These are phyloP conservation scores for Plasmodium cynomolgi DNA, from an alignment of 169 alveolate species.

Conservation along the genomic window DNA sequence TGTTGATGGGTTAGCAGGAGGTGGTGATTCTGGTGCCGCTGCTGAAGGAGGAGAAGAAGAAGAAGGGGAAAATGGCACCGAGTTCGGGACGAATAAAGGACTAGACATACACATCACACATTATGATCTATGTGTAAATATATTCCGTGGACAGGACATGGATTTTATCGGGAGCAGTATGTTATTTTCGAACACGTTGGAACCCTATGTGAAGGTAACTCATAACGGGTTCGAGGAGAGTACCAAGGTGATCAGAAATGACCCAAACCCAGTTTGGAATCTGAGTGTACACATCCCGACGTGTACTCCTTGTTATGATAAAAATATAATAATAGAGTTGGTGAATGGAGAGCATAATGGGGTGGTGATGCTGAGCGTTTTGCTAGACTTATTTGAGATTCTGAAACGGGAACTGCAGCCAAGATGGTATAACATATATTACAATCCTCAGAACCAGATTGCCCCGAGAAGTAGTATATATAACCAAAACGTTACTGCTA, in stretches of 20 bases:
- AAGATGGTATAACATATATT: conserved; percentile 86
- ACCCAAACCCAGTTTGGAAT: conserved; percentile 89
- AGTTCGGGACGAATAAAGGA: conserved; percentile 23
- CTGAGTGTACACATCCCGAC: conserved; percentile 85
- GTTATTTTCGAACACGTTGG: conserved; percentile 76
- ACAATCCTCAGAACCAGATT: conserved; percentile 83
- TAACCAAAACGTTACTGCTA: conserved; percentile 6
- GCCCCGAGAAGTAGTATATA: conserved; percentile 67
- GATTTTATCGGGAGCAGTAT: conserved; percentile 51
- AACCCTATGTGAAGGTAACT: conserved; percentile 87
- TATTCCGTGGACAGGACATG: conserved; percentile 65
- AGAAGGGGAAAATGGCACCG: neutral
- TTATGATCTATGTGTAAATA: conserved; percentile 58
- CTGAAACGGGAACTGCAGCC: conserved; percentile 81
- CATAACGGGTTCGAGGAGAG: conserved; percentile 86
- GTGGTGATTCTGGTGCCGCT: conserved; percentile 7
- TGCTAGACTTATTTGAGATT: conserved; percentile 81
- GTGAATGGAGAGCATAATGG: conserved; percentile 85
- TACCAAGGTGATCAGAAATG: conserved; percentile 84
- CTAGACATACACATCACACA: conserved; percentile 69
- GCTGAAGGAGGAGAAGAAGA: neutral
- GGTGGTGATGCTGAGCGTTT: conserved; percentile 79
- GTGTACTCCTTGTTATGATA: conserved; percentile 83
- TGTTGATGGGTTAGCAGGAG: neutral
- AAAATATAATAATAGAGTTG: conserved; percentile 77